Evolutionary conservation across 2,329 filamentous ascomycete species (phyloP).

Genomic region (Colletotrichum cuscutae): DNA sequence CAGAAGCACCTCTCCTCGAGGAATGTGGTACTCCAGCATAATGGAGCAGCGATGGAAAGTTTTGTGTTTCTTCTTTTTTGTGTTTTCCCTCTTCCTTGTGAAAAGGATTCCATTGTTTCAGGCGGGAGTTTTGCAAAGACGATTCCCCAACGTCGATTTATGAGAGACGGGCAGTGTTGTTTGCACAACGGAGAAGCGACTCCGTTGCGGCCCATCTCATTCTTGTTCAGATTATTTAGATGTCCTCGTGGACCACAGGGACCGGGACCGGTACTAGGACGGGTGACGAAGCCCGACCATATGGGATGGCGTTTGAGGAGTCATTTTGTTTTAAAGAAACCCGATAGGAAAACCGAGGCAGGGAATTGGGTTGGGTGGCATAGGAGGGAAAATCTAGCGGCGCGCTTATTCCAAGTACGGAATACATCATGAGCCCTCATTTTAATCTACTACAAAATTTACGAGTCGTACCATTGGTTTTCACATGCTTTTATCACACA

Average conservation of each 20-base stretch:
- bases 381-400: neutral
- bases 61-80: neutral
- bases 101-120: neutral
- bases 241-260: slow-evolving; percentile 23
- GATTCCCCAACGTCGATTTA: slow-evolving; percentile 32
- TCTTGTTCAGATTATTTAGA: slow-evolving; percentile 27
- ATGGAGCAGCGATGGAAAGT: slow-evolving; percentile 41
- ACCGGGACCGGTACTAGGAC: neutral
- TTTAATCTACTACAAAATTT: slow-evolving; percentile 20
- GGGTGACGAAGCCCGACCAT: neutral
- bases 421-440: slow-evolving; percentile 12
- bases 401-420: slow-evolving; percentile 2
- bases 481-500: slow-evolving; percentile 28
- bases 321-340: neutral
- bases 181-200: neutral
- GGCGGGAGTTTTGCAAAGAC: slow-evolving; percentile 11
- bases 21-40: slow-evolving; percentile 63
- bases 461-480: slow-evolving; percentile 10
- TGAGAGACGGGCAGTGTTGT: slow-evolving; percentile 10
- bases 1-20: slow-evolving; percentile 54
- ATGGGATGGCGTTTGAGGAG: slow-evolving; percentile 9
- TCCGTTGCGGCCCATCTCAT: neutral
- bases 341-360: neutral
- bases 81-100: neutral
- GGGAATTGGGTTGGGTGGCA: neutral